Base-by-base conservation (phyloP, 352 stramenopile genomes). In the Phytophthora nicotianae region DNA sequence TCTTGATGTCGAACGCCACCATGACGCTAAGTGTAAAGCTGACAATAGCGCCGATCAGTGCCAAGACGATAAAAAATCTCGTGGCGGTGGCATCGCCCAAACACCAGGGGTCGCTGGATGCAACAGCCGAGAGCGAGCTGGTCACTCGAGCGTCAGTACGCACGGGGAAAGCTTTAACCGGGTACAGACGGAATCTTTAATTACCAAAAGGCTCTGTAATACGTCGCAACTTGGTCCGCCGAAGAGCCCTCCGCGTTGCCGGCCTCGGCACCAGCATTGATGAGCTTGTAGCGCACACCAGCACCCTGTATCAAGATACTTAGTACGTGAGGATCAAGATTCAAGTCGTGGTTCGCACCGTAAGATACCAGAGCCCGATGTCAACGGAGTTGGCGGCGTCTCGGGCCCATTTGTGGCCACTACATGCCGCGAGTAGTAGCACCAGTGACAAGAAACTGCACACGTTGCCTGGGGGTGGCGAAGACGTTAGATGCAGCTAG, bases 231-330 rank as follows among this genome's bases (percentile, higher is more conserved):
- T 23, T 75, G 50, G 8, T 60, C 51, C 6, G 35, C 46, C 14
- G 57, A 62, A 0, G 57, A 60, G 19, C 77, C 68, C 19, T 79
- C 58, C 41, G 42, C 54, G 58, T 60, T 77, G 10, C 80, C 60
- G 19, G 83, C 54, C 6, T 67, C 57, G 1, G 89, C 50, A 11
- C 83, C 83, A 10, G 83, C 83, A 51, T 91, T 90, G 56, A 90
- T 88, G 55, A 94, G 78, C 62, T 94, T 94, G 78, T 91, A 90
- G 48, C 86, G 70, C 47, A 94, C 81, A 16, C 85, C 85, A 0
- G 64, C 85, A 14, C 83, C 83, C 84, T 91, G 55, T 57, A 41
- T 11, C 41, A 41, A 33, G n/a, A 50, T 11, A 47, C 26, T 33
- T 17, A 21, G 46, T 50, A 27, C 48, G 23, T 50, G 55, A 27